phyloP scores from a whole-genome alignment of 225 moss, liverwort and hornwort genomes.

The Pseudoscleropodium purum region DNA sequence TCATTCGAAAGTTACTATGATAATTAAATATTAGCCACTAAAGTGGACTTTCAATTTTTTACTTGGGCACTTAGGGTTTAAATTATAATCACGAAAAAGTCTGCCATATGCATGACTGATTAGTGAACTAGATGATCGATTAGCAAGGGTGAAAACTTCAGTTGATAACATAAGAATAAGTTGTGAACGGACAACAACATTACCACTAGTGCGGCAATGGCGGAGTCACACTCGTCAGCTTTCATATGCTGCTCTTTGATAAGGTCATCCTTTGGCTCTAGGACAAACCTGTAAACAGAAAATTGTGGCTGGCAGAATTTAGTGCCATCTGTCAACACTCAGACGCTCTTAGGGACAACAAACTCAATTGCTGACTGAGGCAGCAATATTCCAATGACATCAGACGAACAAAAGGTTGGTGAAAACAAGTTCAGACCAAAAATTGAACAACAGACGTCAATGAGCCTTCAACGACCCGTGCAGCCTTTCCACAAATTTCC shows the following conservation, averaged over 20 bases:
- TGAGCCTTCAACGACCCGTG: neutral
- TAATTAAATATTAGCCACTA: no score
- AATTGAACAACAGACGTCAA: neutral
- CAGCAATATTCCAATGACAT: neutral
- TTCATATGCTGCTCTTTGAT: constrained; percentile 72
- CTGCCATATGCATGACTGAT: neutral
- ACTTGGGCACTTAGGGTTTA: neutral
- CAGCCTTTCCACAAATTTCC: neutral
- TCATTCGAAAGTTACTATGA: neutral
- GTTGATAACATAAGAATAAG: neutral
- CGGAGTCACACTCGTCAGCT: constrained; percentile 63
- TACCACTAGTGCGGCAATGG: constrained; percentile 66
- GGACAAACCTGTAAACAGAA: constrained; percentile 52
- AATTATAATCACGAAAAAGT: neutral
- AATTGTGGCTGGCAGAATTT: neutral
- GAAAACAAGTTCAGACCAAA: neutral
- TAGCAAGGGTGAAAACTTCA: neutral
- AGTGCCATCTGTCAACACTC: neutral
- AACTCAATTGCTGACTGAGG: neutral
- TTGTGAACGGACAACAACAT: neutral
- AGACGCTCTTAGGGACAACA: neutral
- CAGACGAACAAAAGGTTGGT: neutral
- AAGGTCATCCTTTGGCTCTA: constrained; percentile 66
- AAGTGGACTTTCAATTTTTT: neutral
- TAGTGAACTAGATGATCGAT: neutral